Base-by-base conservation (phyloP, 345 rosid genomes). In the Moricandia moricandioides region DNA sequence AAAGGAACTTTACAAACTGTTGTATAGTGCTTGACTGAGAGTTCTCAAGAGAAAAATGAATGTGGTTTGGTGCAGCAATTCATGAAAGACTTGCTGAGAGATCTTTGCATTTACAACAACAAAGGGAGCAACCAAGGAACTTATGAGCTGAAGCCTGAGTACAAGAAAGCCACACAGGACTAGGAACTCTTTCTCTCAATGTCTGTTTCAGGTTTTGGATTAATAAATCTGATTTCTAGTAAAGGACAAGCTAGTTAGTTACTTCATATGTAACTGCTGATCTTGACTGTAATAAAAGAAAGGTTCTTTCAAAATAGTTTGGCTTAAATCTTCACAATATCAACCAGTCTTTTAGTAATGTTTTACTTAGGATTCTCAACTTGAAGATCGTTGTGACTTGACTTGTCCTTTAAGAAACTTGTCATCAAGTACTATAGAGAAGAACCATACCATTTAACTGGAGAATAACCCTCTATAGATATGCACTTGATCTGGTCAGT, bases 101-200 rank as follows among this genome's bases (percentile, higher is more conserved):
- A 92, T 62, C 92, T 92, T 7, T 90, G 95, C 67, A 86, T 92
- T 16, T 92, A 87, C 88, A 92, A 90, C 72, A 92, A 90, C 83
- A 90, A 87, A 79, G 98, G 96, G 56, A 80, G 84, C 12, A 88
- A 86, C 76, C 98, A 90, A 82, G 97, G 97, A 70, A 83, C 97
- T 49, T 93, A 93, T 72, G 93, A 90, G 86, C 86, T 93, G 67
- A 93, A 93, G 88, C 88, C 88, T 14, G 98, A 93, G 76, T 90
- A 89, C 85, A 89, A 84, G 88, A 88, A 69, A 80, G 65, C 89
- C 11, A n/a, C 40, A 5, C 86, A 84, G 11, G 87, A 86, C 8
- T 69, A 80, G 69, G 17, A 43, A 29, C 47, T 40, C 49, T 11
- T 1, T 40, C 17, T 45, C 47, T 10, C 47, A 40, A 3, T 40